Evolutionary conservation across 768 basidiomycete genomes (phyloP).

Genomic region (Hemileccinum impolitum): DNA sequence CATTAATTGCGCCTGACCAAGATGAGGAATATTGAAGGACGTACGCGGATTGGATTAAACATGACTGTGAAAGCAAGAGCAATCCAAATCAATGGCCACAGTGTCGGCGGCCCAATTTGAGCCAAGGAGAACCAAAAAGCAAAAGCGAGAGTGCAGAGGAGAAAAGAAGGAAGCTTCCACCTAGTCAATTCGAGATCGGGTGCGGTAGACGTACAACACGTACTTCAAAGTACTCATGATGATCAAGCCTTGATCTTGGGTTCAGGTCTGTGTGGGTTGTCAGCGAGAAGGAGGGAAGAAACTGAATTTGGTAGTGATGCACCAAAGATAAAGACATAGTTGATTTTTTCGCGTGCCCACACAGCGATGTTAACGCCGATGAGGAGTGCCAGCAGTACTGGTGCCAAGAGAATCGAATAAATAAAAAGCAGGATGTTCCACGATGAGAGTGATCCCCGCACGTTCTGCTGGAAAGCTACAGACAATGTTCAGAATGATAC

Average conservation of each 20-base stretch:
- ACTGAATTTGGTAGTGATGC: constrained; percentile 14
- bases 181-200: neutral
- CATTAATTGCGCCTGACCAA: neutral
- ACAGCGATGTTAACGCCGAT: constrained; percentile 79
- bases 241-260: constrained; percentile 67
- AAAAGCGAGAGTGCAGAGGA: constrained; percentile 68
- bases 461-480: constrained; percentile 53
- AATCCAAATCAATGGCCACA: constrained; percentile 85
- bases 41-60: constrained; percentile 71
- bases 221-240: constrained; percentile 73
- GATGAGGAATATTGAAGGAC: neutral
- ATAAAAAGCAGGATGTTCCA: constrained; percentile 75
- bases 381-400: constrained; percentile 69
- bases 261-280: constrained; percentile 53
- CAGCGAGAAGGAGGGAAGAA: neutral
- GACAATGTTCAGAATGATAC: neutral
- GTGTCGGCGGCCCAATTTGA: constrained; percentile 60
- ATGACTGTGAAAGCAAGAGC: constrained; percentile 55
- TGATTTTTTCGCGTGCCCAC: constrained; percentile 77
- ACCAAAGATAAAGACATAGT: constrained; percentile 91
- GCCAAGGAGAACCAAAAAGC: constrained; percentile 84
- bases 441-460: constrained; percentile 51
- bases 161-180: constrained; percentile 67
- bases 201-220: constrained; percentile 8
- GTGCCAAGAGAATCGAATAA: constrained; percentile 72